phyloP scores from a whole-genome alignment of 805 yeast species.

The Saccharomycopsis olivae region DNA sequence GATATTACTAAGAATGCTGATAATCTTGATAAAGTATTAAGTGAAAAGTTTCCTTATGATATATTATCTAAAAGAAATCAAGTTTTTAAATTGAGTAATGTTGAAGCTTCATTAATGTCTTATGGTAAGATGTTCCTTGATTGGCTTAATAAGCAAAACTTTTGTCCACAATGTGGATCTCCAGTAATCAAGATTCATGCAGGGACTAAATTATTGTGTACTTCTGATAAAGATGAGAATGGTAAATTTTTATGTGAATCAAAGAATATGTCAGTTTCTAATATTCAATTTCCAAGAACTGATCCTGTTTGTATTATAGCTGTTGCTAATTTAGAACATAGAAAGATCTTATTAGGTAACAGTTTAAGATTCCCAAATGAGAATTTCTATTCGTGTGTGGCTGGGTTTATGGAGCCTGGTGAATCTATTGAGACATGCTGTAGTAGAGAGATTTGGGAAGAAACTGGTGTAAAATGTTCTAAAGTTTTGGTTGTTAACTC shows the following conservation, averaged over 20 bases:
- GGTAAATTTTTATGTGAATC: constrained; percentile 25
- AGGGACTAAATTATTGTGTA: constrained; percentile 52
- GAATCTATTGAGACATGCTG: constrained; percentile 88
- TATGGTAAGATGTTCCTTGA: constrained; percentile 79
- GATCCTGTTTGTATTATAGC: constrained; percentile 86
- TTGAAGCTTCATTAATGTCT: constrained; percentile 59
- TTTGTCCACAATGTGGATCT: constrained; percentile 83
- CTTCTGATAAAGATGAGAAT: constrained; percentile 20
- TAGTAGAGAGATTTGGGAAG: constrained; percentile 88
- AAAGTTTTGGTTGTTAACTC: constrained; percentile 54
- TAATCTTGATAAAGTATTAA: neutral
- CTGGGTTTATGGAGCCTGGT: constrained; percentile 94
- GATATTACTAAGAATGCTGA: constrained; percentile 32
- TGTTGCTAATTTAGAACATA: constrained; percentile 48
- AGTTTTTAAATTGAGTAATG: constrained; percentile 20
- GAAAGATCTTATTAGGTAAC: constrained; percentile 61
- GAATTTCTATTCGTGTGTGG: constrained; percentile 74
- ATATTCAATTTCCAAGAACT: constrained; percentile 83
- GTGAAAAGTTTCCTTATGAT: neutral
- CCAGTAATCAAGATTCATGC: constrained; percentile 51
- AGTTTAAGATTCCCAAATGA: constrained; percentile 46
- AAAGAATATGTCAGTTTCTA: constrained; percentile 42
- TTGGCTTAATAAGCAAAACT: constrained; percentile 66
- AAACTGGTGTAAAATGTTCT: constrained; percentile 67
- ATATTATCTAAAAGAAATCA: constrained; percentile 14